Conservation (phyloP, 176 grass and related monocot genomes). For the Eragrostis nindensis region DNA sequence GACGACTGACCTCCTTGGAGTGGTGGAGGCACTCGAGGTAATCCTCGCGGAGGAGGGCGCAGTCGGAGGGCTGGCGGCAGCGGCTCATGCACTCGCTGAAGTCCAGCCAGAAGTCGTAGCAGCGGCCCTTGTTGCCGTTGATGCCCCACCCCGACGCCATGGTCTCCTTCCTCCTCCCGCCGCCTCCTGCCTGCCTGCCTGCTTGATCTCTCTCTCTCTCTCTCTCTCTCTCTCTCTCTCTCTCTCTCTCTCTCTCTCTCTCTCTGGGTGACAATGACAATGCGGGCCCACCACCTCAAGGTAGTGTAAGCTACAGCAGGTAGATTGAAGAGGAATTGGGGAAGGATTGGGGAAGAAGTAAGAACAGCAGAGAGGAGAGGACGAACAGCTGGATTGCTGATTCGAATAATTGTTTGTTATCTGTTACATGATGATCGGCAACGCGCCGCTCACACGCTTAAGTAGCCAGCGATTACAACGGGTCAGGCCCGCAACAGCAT, state of each 20-base stretch:
- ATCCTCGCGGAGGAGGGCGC: slow-evolving; percentile 92
- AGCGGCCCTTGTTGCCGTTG: slow-evolving; percentile 95
- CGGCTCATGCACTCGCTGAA: slow-evolving; percentile 99
- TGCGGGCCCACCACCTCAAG: slow-evolving; percentile 32
- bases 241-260: too few relatives aligned
- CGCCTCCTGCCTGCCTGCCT: too few relatives aligned
- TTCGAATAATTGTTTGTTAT: too few relatives aligned
- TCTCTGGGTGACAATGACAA: slow-evolving; percentile 2
- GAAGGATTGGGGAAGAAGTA: too few relatives aligned
- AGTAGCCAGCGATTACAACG: too few relatives aligned
- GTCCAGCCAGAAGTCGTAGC: slow-evolving; percentile 99
- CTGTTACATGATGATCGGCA: too few relatives aligned
- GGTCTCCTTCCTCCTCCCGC: slow-evolving; percentile 1
- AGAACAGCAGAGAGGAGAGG: too few relatives aligned
- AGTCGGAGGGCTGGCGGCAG: slow-evolving; percentile 91
- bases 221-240: slow-evolving; percentile 16
- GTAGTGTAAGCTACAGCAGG: too few relatives aligned
- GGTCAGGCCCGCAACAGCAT: too few relatives aligned
- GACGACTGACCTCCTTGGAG: slow-evolving; percentile 74
- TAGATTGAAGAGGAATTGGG: too few relatives aligned
- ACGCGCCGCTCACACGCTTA: too few relatives aligned
- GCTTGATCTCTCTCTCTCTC: not conserved
- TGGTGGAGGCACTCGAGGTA: slow-evolving; percentile 99
- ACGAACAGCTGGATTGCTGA: too few relatives aligned
- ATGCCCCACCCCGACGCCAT: slow-evolving; percentile 99